Base-by-base conservation (phyloP, 2,329 filamentous ascomycete genomes). In the Trichoderma atroviride region DNA sequence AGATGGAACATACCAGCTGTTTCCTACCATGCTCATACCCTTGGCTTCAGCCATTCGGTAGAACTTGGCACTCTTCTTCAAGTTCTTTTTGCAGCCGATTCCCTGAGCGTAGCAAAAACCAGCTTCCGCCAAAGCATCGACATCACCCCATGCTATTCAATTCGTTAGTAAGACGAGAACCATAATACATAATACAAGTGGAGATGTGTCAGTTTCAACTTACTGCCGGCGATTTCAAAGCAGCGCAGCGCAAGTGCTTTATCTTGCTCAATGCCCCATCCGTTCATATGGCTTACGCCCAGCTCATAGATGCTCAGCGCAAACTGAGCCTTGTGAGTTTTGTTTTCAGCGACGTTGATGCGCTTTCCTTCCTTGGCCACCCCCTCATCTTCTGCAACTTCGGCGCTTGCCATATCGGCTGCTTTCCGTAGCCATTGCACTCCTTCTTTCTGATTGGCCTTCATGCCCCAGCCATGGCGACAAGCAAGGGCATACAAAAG, bases 401-500 rank as follows among this genome's bases (percentile, higher is more conserved):
- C 94, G 33, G 93, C 82, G 69, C 91, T 90, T 4, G 93, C 93
- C 66, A 87, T 90, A 76, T 97, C 93, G 10, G 96, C 94, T 4
- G 96, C 96, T 78, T 94, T 96, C 57, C 93, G 89, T 69, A 99
- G 83, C 96, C 96, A 99, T 74, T 91, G 87, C 0, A 98, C 92
- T 9, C 93, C 96, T 80, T 99, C 96, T 59, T 87, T 87, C 76
- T 93, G 93, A 78, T 97, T 97, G 9, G 93, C 88, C 11, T 94
- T 90, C 93, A 98, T 97, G 22, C 96, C 96, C 96, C 96, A 99
- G 60, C 96, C 96, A 77, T 99, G 96, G 61, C 96, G 88, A 77
- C 95, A 98, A 13, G 96, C 96, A 43, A 99, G 86, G 5, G 95
- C 96, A 79, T 97, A 99, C 37, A 98, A 85, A 14, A 99, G 87